Percentiles rank a stretch among this genome's conserved stretches.
Evolutionary conservation across 345 rosid genomes (phyloP).

Genomic region (Pugionium dolabratum): DNA sequence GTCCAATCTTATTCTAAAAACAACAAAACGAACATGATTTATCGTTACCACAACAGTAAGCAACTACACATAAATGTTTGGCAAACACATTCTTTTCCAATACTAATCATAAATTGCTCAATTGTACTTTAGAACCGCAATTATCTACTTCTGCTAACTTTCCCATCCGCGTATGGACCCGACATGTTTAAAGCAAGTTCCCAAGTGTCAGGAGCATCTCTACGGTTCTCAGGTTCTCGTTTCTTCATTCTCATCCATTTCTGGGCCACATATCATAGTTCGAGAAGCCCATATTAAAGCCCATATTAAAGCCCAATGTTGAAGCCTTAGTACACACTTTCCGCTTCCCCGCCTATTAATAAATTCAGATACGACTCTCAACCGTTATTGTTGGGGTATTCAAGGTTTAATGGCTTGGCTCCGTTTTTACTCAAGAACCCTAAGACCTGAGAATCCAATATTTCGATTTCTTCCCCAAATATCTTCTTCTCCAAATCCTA

Average conservation of each 20-base stretch:
- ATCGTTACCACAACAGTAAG: too few relatives aligned
- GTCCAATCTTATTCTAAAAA: too few relatives aligned
- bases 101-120: too few relatives aligned
- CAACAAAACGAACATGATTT: too few relatives aligned
- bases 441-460: conserved; percentile 1
- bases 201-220: too few relatives aligned
- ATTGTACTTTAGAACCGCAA: too few relatives aligned
- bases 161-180: too few relatives aligned
- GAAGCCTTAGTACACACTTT: background rate
- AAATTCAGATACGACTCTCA: background rate
- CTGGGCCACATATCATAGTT: background rate
- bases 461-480: conserved; percentile 13
- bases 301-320: background rate
- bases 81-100: too few relatives aligned
- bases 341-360: background rate
- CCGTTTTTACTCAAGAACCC: conserved; percentile 39
- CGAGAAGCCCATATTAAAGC: background rate
- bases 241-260: background rate
- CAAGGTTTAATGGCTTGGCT: conserved; percentile 47
- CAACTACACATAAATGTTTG: too few relatives aligned
- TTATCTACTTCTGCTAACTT: too few relatives aligned
- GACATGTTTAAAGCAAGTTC: too few relatives aligned
- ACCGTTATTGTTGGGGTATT: background rate
- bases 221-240: too few relatives aligned
- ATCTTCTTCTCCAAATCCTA: conserved; percentile 37